Percentiles rank a stretch among this genome's conserved stretches.
These are phyloP conservation scores for Skeletonema potamos DNA, from an alignment of 108 stramenopile genomes.

Conservation along the genomic window DNA sequence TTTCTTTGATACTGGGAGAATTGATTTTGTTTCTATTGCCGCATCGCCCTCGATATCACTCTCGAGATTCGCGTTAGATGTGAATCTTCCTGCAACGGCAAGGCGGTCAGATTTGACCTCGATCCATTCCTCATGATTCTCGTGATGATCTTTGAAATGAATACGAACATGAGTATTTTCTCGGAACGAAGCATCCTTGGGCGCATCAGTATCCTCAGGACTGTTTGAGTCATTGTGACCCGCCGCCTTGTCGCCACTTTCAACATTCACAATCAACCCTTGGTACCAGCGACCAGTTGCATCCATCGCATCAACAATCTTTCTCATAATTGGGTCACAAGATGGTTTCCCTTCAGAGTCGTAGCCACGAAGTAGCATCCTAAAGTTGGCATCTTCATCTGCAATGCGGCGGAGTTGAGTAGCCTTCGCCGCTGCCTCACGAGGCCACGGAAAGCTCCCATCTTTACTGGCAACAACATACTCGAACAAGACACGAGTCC, in stretches of 20 bases:
- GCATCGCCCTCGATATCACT: conserved; percentile 24
- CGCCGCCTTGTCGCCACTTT: conserved; percentile 22
- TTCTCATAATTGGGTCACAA: conserved; percentile 22
- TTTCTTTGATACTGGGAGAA: conserved; percentile 48
- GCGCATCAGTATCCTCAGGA: conserved; percentile 2
- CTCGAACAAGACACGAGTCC: conserved; percentile 75
- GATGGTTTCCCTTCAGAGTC: conserved; percentile 57
- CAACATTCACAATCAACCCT: conserved; percentile 62
- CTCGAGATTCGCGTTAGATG: conserved; percentile 36
- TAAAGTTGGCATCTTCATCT: conserved; percentile 73
- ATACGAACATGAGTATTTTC: conserved; percentile 64
- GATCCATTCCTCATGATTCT: conserved; percentile 78
- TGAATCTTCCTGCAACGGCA: conserved; percentile 78
- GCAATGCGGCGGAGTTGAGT: conserved; percentile 61
- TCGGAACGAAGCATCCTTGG: conserved; percentile 4
- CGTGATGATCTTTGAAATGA: conserved; percentile 72
- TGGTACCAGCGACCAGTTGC: conserved; percentile 80
- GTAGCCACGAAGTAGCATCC: conserved; percentile 58
- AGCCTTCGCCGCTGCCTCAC: conserved; percentile 89
- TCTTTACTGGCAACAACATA: conserved; percentile 64
- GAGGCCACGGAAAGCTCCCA: conserved; percentile 74
- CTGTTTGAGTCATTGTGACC: conserved; percentile 14
- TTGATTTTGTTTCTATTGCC: conserved; percentile 40
- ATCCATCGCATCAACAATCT: conserved; percentile 81
- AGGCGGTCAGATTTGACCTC: conserved; percentile 82